phyloP scores from a whole-genome alignment of 108 stramenopile genomes.

The Discostella stelligeroides region DNA sequence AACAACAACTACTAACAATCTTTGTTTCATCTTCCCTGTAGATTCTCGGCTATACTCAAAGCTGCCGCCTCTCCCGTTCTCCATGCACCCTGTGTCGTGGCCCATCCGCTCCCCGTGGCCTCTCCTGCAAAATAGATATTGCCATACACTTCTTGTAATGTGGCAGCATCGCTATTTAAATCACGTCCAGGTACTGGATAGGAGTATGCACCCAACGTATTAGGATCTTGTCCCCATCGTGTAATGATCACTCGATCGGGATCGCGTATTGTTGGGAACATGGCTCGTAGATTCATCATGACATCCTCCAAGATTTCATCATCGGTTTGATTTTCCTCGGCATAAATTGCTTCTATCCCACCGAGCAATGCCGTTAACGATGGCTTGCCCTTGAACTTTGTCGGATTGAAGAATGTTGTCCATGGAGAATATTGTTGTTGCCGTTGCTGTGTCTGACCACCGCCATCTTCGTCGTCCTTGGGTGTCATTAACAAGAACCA shows the following conservation, averaged over 20 bases:
- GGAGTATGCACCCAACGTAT: conserved; percentile 40
- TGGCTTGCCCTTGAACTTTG: conserved; percentile 18
- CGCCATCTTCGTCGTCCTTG: conserved; percentile 19
- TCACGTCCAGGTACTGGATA: conserved; percentile 24
- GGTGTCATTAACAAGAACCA: conserved; percentile 37
- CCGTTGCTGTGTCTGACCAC: too few species aligned
- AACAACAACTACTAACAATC: neutral
- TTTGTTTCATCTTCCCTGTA: neutral
- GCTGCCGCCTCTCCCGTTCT: conserved; percentile 32
- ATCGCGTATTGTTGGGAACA: conserved; percentile 41
- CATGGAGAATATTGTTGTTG: conserved; percentile 11
- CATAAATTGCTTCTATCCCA: conserved; percentile 27
- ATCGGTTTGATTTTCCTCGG: conserved; percentile 33
- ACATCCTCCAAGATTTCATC: conserved; percentile 39
- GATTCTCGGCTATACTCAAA: conserved; percentile 8
- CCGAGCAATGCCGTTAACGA: conserved; percentile 27
- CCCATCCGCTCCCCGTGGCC: conserved; percentile 37
- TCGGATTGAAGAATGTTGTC: conserved; percentile 40
- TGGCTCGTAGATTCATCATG: conserved; percentile 31
- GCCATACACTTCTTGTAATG: neutral
- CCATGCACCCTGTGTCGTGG: conserved; percentile 37
- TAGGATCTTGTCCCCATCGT: conserved; percentile 47
- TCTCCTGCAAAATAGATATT: conserved; percentile 50
- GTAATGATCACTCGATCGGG: conserved; percentile 43
- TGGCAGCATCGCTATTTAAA: conserved; percentile 10